Base-by-base conservation (phyloP, 176 grass and related monocot genomes). In the Avena atlantica region DNA sequence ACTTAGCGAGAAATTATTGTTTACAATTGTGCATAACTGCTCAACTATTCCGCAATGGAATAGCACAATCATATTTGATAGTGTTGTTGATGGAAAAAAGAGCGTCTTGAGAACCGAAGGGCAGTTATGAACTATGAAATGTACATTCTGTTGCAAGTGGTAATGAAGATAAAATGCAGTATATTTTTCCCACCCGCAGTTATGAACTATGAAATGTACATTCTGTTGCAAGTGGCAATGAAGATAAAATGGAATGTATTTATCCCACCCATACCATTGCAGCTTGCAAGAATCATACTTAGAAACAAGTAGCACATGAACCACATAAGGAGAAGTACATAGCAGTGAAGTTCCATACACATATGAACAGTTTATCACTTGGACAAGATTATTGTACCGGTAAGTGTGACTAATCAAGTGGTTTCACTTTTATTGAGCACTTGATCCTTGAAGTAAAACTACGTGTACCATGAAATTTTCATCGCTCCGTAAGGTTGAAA, bases 361-460 rank as follows among this genome's bases (percentile, higher is more conserved):
- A 71, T 12, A 66, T 7, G 13, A 49, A 25, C 53, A 47, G n/a
- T 61, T 47, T 13, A 80, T 56, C 31, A 47, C 25, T 74, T 31
- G 21, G 10, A 44, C 10, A 44, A 31, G 42, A 42, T n/a, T 80
- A 73, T 47, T 74, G 57, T 65, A 66, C 76, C 71, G 1, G 74
- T n/a, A 85, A 62, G 21, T 55, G 27, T 60, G 59, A 81, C 17
- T 62, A 76, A 34, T 19, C 3, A 73, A 83, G 8, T 56, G 57
- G 14, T 53, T 78, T 65, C 13, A 42, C n/a, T 68, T 85, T 13
- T 58, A 23, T 59, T 56, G 29, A n/a, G 79, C 44, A n/a, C 47
- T 67, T 68, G 62, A 40, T 34, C 31, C 8, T 57, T 71, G 9
- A 79, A 84, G 42, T 79, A 51, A 67, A 85, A 24, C 25, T 85